A percentile compares a stretch with the other conserved stretches of the same genome.
These are phyloP conservation scores for Blastocystis sp. DNA, from an alignment of 352 stramenopile species.

Conservation along the genomic window DNA sequence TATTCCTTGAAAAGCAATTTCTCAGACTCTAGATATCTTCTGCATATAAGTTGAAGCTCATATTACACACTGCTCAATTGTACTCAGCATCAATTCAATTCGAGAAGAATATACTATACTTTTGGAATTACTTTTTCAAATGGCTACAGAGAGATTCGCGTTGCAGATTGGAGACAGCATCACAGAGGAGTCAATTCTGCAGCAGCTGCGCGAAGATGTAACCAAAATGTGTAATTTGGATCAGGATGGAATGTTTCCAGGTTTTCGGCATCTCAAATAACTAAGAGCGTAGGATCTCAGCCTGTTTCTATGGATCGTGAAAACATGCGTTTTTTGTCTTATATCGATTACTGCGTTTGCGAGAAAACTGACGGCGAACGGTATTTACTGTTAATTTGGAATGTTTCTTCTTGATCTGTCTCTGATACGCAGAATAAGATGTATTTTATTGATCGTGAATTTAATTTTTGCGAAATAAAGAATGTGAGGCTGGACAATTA, in stretches of 20 bases:
- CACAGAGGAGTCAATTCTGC: neutral
- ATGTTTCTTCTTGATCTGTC: neutral
- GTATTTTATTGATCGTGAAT: slow-evolving; percentile 53
- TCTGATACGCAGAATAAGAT: neutral
- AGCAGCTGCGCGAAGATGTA: slow-evolving; percentile 35
- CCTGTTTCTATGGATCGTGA: slow-evolving; percentile 56
- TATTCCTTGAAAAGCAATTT: slow-evolving; percentile 36
- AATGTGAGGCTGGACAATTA: neutral
- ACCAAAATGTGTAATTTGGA: slow-evolving; percentile 33
- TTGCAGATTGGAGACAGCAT: neutral
- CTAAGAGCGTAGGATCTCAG: slow-evolving; percentile 9
- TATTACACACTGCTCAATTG: neutral
- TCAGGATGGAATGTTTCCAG: neutral
- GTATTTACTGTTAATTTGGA: slow-evolving; percentile 44
- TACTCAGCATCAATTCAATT: neutral
- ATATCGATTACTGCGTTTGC: slow-evolving; percentile 50
- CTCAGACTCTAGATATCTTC: slow-evolving; percentile 8
- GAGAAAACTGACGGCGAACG: slow-evolving; percentile 60
- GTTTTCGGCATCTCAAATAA: neutral
- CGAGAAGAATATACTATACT: neutral
- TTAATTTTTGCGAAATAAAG: slow-evolving; percentile 4
- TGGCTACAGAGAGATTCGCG: slow-evolving; percentile 3
- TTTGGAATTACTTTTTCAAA: neutral
- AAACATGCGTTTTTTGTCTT: slow-evolving; percentile 30
- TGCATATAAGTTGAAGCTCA: neutral